phyloP scores from a whole-genome alignment of 2,329 filamentous ascomycete genomes.

The Periconia macrospinosa region DNA sequence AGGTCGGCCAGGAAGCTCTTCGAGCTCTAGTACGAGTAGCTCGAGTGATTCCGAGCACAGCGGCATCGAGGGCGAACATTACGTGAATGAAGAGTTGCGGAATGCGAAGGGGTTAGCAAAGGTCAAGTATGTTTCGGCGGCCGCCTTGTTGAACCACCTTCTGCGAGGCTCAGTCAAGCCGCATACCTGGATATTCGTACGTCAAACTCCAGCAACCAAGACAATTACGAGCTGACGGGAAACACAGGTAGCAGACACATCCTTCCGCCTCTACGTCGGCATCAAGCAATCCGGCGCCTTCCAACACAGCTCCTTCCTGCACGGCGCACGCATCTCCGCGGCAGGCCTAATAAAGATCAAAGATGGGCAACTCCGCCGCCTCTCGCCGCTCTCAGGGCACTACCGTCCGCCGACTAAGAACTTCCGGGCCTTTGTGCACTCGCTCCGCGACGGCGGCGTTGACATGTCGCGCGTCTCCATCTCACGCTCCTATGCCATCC shows the following conservation, averaged over 20 bases:
- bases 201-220: constrained; percentile 10
- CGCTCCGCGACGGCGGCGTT: constrained; percentile 70
- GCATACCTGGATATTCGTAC: constrained; percentile 88
- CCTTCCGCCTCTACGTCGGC: constrained; percentile 81
- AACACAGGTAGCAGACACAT: constrained; percentile 70
- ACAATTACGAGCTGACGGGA: neutral
- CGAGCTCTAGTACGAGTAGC: constrained; percentile 34
- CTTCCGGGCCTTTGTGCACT: constrained; percentile 78
- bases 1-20: constrained; percentile 13
- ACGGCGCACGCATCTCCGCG: constrained; percentile 77
- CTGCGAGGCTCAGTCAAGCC: constrained; percentile 78
- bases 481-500: constrained; percentile 77
- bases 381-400: constrained; percentile 73
- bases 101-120: constrained; percentile 63
- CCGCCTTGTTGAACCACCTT: constrained; percentile 76
- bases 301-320: constrained; percentile 87
- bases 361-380: constrained; percentile 71
- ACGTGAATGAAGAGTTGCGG: constrained; percentile 66
- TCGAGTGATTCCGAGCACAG: constrained; percentile 53
- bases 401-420: constrained; percentile 83
- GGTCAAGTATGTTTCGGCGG: constrained; percentile 68
- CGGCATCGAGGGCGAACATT: constrained; percentile 64
- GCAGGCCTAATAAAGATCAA: constrained; percentile 86
- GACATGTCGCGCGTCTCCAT: constrained; percentile 81
- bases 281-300: constrained; percentile 89